Conservation (phyloP, 129 eudicot genomes). For the Helichrysum umbraculigerum region DNA sequence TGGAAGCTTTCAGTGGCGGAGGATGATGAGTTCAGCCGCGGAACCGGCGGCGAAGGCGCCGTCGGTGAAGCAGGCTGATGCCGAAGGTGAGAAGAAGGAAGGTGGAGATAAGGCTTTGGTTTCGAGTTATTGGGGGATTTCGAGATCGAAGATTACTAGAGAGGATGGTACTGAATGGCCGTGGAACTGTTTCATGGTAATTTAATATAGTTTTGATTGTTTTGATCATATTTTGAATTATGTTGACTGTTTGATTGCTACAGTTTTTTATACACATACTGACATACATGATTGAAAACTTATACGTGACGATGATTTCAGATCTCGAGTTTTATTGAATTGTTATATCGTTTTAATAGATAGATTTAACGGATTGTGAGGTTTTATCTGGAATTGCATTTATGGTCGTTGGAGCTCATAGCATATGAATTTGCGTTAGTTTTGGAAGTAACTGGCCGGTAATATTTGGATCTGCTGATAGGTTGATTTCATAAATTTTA, state of each 20-base stretch:
- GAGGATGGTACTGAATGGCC: conserved; percentile 95
- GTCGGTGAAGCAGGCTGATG: conserved; percentile 33
- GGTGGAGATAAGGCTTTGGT: conserved; percentile 26
- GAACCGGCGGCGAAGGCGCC: conserved; percentile 36
- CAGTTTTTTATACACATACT: neutral
- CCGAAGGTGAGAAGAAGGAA: conserved; percentile 27
- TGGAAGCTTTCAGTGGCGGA: conserved; percentile 39
- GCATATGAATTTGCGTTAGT: neutral
- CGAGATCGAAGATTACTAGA: conserved; percentile 46
- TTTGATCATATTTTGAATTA: neutral
- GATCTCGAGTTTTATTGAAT: neutral
- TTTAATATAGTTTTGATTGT: neutral
- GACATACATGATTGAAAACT: neutral
- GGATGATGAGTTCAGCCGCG: conserved; percentile 59
- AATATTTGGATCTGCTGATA: neutral
- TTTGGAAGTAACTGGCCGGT: neutral
- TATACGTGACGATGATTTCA: neutral
- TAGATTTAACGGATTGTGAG: neutral
- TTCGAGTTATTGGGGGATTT: conserved; percentile 84
- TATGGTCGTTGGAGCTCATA: neutral
- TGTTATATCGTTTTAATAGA: neutral
- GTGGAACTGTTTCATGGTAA: conserved; percentile 99
- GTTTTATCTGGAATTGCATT: too few relatives aligned
- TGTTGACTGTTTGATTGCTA: neutral
- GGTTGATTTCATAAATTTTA: neutral